phyloP scores from a whole-genome alignment of 1,284 basidiomycete species.

The Veloboletus limbatus region DNA sequence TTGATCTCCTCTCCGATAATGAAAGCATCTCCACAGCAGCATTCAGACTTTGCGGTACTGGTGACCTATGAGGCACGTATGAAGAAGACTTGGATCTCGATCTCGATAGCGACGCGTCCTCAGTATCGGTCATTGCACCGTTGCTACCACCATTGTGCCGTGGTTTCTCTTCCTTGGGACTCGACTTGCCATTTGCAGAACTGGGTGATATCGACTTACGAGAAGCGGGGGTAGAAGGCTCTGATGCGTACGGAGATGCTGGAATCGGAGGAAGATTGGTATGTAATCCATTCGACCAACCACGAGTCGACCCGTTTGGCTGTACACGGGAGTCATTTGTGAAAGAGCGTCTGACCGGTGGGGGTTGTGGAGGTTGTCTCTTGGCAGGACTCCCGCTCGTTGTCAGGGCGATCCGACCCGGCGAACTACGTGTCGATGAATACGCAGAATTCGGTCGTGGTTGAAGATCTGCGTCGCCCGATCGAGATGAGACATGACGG shows the following conservation, averaged over 20 bases:
- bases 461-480: constrained; percentile 23
- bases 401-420: constrained; percentile 29
- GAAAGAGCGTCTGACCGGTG: constrained; percentile 30
- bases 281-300: constrained; percentile 28
- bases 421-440: constrained; percentile 31
- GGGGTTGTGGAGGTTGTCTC: constrained; percentile 19
- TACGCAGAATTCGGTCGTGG: constrained; percentile 26
- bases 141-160: constrained; percentile 14
- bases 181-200: constrained; percentile 30
- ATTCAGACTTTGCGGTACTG: constrained; percentile 53
- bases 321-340: constrained; percentile 34
- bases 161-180: constrained; percentile 28
- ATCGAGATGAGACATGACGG: constrained; percentile 26
- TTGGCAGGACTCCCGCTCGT: constrained; percentile 25
- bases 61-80: constrained; percentile 45
- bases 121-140: constrained; percentile 25
- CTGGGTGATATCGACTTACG: constrained; percentile 29
- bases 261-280: constrained; percentile 37
- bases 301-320: constrained; percentile 22
- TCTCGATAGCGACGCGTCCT: constrained; percentile 30
- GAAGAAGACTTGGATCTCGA: constrained; percentile 47
- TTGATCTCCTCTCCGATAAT: constrained; percentile 41
- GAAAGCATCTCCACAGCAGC: constrained; percentile 57
- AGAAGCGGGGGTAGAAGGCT: constrained; percentile 36
- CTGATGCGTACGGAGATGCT: constrained; percentile 37